These are phyloP conservation scores for Cenchrus fungigraminus DNA, from an alignment of 176 grass and related monocot species.

Conservation along the genomic window DNA sequence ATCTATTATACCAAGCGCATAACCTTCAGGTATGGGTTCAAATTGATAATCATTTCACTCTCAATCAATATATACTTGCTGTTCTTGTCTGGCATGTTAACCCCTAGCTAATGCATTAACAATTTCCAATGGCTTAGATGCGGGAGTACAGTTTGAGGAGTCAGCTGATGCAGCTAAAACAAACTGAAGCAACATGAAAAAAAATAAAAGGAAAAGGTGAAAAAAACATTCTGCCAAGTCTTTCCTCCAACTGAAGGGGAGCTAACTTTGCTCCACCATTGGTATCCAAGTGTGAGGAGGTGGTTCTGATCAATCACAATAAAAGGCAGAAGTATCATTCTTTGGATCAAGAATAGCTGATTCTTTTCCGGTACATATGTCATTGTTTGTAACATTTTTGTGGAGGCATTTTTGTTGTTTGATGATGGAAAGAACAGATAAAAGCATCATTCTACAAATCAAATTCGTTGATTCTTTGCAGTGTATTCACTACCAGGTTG, in stretches of 20 bases:
- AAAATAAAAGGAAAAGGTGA: not conserved
- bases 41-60: conserved; percentile 15
- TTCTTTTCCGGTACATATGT: conserved; percentile 58
- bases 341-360: conserved; percentile 37
- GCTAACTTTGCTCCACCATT: conserved; percentile 25
- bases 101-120: not conserved
- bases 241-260: conserved; percentile 13
- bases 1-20: conserved; percentile 67
- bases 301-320: conserved; percentile 20
- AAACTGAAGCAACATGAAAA: conserved; percentile 29
- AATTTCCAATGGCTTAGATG: conserved; percentile 52
- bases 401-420: conserved; percentile 15
- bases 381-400: not conserved
- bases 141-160: conserved; percentile 76
- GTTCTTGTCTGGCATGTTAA: not conserved
- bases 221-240: not conserved
- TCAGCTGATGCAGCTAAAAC: conserved; percentile 59
- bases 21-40: conserved; percentile 67
- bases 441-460: conserved; percentile 16
- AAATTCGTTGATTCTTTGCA: conserved; percentile 37
- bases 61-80: not conserved
- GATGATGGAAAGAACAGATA: conserved; percentile 8
- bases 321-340: conserved; percentile 33
- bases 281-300: conserved; percentile 17
- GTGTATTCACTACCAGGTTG: not conserved